phyloP scores from a whole-genome alignment of 495 filamentous ascomycete species.

The Talaromyces wortmannii region DNA sequence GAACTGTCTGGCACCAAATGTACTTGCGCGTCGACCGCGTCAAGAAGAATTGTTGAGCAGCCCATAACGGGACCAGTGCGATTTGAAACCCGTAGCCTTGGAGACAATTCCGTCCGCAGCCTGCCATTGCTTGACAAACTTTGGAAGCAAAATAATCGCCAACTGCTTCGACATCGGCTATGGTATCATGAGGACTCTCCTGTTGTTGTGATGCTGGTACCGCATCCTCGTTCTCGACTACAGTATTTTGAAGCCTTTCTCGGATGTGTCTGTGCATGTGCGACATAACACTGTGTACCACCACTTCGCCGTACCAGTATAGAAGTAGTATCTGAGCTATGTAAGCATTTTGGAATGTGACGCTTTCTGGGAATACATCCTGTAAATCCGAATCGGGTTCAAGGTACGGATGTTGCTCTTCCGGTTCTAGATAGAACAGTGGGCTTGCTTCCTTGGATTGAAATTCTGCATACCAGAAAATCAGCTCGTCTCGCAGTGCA shows the following conservation, averaged over 20 bases:
- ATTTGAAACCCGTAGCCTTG: conserved; percentile 4
- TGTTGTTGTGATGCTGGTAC: not conserved
- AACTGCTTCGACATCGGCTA: not conserved
- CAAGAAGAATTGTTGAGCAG: conserved; percentile 1
- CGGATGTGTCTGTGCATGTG: not conserved
- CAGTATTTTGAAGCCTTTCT: not conserved
- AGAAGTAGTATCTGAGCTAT: not conserved
- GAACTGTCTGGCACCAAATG: conserved; percentile 3
- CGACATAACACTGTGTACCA: conserved; percentile 4
- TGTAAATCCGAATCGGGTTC: conserved; percentile 1
- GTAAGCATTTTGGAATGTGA: conserved; percentile 1
- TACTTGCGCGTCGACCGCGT: not conserved
- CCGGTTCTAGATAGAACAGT: conserved; percentile 1
- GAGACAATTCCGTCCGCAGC: conserved; percentile 1
- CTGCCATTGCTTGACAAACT: conserved; percentile 5
- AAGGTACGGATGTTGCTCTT: conserved; percentile 5
- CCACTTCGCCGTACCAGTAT: conserved; percentile 5
- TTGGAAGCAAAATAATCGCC: conserved; percentile 4
- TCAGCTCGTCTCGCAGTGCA: not conserved
- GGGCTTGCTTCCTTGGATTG: not conserved
- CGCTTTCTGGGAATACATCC: conserved; percentile 1
- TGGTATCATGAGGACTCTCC: not conserved
- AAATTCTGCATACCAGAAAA: conserved; percentile 3
- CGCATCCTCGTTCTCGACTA: not conserved
- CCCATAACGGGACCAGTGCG: conserved; percentile 1